Conservation (phyloP, 2,329 filamentous ascomycete species). For the Penicillium rolfsii region DNA sequence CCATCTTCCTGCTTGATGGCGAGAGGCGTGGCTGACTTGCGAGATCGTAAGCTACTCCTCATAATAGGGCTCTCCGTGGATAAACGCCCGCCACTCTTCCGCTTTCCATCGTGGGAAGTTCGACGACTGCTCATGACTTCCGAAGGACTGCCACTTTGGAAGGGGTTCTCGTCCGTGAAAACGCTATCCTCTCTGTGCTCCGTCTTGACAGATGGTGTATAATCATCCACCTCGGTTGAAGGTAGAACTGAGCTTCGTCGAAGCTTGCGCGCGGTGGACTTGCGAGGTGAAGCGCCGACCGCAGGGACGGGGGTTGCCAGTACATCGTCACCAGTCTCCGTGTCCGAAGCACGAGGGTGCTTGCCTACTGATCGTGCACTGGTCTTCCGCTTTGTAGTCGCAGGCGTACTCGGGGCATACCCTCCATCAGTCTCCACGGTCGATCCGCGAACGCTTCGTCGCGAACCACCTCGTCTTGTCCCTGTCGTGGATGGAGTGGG, state of each 20-base stretch:
- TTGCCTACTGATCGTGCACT: constrained; percentile 41
- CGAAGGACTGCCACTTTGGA: constrained; percentile 75
- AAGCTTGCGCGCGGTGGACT: constrained; percentile 55
- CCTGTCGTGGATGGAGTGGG: constrained; percentile 57
- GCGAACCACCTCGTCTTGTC: constrained; percentile 59
- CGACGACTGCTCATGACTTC: constrained; percentile 52
- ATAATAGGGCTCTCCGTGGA: constrained; percentile 35
- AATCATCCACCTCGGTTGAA: constrained; percentile 42
- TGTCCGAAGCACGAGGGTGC: constrained; percentile 36
- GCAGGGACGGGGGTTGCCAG: constrained; percentile 44
- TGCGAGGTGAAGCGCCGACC: constrained; percentile 35
- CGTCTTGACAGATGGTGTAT: constrained; percentile 47
- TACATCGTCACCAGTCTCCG: constrained; percentile 37
- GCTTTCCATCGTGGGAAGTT: constrained; percentile 46
- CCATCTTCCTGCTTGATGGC: constrained; percentile 56
- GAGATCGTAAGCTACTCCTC: constrained; percentile 34
- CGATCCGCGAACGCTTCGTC: constrained; percentile 51
- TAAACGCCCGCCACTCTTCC: constrained; percentile 56
- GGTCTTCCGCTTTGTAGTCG: constrained; percentile 37
- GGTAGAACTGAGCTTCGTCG: constrained; percentile 53
- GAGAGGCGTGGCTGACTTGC: constrained; percentile 38
- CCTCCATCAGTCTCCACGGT: constrained; percentile 44
- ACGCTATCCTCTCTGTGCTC: constrained; percentile 61
- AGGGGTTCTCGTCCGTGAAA: constrained; percentile 90
- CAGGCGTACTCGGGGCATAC: constrained; percentile 32